These are phyloP conservation scores for Ophiosphaerella herpotricha DNA, from an alignment of 2,329 filamentous ascomycete genomes.

Conservation along the genomic window DNA sequence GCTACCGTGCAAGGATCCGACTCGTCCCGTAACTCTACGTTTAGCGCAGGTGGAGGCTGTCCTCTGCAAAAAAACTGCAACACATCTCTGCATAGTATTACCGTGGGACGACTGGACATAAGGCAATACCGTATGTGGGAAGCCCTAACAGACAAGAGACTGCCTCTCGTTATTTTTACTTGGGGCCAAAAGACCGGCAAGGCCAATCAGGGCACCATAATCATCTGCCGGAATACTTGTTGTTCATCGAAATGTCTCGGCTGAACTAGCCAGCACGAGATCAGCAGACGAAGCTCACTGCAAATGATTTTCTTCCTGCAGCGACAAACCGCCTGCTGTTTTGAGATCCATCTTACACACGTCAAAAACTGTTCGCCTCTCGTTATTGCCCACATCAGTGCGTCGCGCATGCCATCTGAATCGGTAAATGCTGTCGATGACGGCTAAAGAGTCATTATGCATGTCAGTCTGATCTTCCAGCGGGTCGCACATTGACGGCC, in stretches of 20 bases:
- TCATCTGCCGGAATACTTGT: constrained; percentile 22
- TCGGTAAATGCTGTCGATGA: neutral
- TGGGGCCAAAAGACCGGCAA: neutral
- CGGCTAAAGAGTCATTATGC: neutral
- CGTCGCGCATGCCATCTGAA: neutral
- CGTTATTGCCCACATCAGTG: neutral
- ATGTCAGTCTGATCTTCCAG: neutral
- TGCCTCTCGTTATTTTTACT: too few relatives aligned
- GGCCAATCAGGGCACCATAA: constrained; percentile 9
- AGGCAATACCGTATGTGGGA: too few relatives aligned
- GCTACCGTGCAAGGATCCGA: constrained; percentile 37
- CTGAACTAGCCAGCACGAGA: constrained; percentile 30
- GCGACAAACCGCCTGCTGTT: too few relatives aligned
- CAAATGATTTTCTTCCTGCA: too few relatives aligned
- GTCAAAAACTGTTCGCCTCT: too few relatives aligned
- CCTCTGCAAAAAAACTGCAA: constrained; percentile 6
- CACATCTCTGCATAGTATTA: too few relatives aligned
- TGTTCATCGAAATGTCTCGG: constrained; percentile 26
- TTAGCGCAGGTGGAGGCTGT: constrained; percentile 18
- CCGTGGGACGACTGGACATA: too few relatives aligned
- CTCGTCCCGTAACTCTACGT: constrained; percentile 34
- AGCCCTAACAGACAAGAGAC: too few relatives aligned
- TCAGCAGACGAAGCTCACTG: constrained; percentile 24
- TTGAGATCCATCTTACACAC: too few relatives aligned
- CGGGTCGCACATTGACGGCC: constrained; percentile 17